A percentile compares a stretch with the other conserved stretches of the same genome.
These are phyloP conservation scores for Biscogniauxia mediterranea DNA, from an alignment of 2,329 filamentous ascomycete genomes.

Conservation along the genomic window DNA sequence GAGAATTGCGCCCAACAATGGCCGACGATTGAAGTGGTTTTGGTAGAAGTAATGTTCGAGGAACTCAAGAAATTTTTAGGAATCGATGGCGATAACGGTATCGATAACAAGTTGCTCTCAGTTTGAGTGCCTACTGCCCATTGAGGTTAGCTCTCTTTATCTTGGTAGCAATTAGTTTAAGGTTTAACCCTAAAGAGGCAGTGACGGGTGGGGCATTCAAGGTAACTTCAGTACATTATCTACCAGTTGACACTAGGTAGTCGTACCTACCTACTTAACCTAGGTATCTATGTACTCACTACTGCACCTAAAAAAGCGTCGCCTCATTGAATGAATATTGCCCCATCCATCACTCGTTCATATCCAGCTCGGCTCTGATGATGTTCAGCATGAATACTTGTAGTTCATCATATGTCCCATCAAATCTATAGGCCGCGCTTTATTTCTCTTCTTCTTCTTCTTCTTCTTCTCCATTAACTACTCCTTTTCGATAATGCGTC, in stretches of 20 bases:
- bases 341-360: neutral
- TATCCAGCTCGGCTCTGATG: neutral
- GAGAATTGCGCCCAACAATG: conserved; percentile 4
- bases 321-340: too few species aligned
- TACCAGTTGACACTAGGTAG: too few species aligned
- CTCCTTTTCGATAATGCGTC: neutral
- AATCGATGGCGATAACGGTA: conserved; percentile 18
- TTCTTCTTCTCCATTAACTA: neutral
- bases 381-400: neutral
- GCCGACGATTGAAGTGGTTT: conserved; percentile 3
- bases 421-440: conserved; percentile 3
- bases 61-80: conserved; percentile 26
- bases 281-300: too few species aligned
- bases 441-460: too few species aligned
- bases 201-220: neutral
- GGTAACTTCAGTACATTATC: too few species aligned
- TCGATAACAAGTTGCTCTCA: conserved; percentile 8
- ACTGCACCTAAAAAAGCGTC: too few species aligned
- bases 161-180: neutral
- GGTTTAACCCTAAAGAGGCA: neutral
- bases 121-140: neutral
- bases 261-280: too few species aligned
- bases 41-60: conserved; percentile 20
- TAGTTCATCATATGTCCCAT: neutral
- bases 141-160: neutral